Percentiles rank a stretch among this genome's conserved stretches.
Conservation (phyloP, 106 monocot genomes). For the Alisma plantagoaquatica region DNA sequence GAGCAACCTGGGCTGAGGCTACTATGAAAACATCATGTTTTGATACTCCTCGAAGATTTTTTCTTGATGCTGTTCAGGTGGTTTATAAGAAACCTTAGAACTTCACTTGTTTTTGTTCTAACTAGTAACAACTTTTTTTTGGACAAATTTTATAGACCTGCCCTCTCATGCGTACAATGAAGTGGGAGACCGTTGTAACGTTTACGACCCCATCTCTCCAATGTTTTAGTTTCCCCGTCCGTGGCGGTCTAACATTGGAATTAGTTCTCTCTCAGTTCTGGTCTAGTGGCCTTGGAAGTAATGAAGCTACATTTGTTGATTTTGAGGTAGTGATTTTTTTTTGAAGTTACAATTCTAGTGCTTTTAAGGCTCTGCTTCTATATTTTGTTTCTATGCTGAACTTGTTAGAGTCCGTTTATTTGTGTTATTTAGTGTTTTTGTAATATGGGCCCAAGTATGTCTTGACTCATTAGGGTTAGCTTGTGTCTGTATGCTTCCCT, state of each 20-base stretch:
- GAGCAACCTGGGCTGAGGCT: constrained; percentile 91
- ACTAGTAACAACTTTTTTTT: background rate
- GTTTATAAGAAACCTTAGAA: background rate
- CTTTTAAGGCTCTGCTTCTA: too few species aligned
- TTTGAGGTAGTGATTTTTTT: constrained; percentile 60
- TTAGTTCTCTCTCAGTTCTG: constrained; percentile 86
- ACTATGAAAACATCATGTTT: constrained; percentile 70
- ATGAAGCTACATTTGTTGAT: constrained; percentile 65
- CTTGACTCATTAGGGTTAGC: too few species aligned
- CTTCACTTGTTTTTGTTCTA: too few species aligned
- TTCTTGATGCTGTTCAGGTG: constrained; percentile 82
- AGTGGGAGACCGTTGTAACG: constrained; percentile 69
- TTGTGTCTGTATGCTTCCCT: too few species aligned
- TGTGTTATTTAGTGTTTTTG: too few species aligned
- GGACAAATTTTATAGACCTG: constrained; percentile 52
- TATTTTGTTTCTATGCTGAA: too few species aligned
- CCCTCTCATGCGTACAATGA: constrained; percentile 69
- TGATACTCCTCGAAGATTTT: constrained; percentile 83
- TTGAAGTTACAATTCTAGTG: too few species aligned
- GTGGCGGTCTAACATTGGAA: constrained; percentile 75
- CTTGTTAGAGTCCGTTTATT: too few species aligned
- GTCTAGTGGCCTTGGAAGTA: constrained; percentile 93
- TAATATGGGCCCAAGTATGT: background rate
- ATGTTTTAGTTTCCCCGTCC: constrained; percentile 67
- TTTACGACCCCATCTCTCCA: constrained; percentile 85